These are phyloP conservation scores for Nicotiana benthamiana DNA, from an alignment of 257 asterid genomes.

Conservation along the genomic window DNA sequence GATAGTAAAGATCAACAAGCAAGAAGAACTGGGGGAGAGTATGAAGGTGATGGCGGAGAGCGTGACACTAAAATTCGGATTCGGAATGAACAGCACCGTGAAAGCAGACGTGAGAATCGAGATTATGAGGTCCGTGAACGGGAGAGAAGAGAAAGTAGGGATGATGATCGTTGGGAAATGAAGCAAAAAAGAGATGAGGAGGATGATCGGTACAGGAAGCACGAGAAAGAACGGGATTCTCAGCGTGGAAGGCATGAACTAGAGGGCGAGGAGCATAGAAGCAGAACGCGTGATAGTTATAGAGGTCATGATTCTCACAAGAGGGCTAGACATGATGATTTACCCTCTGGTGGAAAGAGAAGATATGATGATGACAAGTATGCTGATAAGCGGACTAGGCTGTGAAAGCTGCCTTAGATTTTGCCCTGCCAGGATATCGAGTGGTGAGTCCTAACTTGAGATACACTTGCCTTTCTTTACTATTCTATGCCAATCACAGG, in stretches of 20 bases:
- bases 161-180: slow-evolving; percentile 34
- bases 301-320: slow-evolving; percentile 32
- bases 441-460: neutral
- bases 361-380: slow-evolving; percentile 38
- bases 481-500: neutral
- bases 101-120: slow-evolving; percentile 21
- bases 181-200: slow-evolving; percentile 50
- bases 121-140: slow-evolving; percentile 31
- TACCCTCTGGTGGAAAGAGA: slow-evolving; percentile 39
- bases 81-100: slow-evolving; percentile 23
- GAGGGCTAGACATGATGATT: slow-evolving; percentile 55
- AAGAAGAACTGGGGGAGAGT: slow-evolving; percentile 16
- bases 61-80: slow-evolving; percentile 3
- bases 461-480: neutral
- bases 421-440: neutral
- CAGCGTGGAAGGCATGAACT: slow-evolving; percentile 15
- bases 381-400: slow-evolving; percentile 47
- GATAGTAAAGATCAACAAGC: slow-evolving; percentile 21
- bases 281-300: slow-evolving; percentile 39
- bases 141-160: slow-evolving; percentile 37
- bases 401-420: slow-evolving; percentile 13
- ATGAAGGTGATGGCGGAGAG: slow-evolving; percentile 15
- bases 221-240: slow-evolving; percentile 33
- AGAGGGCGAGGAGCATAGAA: slow-evolving; percentile 31
- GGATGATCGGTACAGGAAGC: slow-evolving; percentile 27